Base-by-base conservation (phyloP, 768 basidiomycete genomes). In the Lactifluus hygrophoroides region DNA sequence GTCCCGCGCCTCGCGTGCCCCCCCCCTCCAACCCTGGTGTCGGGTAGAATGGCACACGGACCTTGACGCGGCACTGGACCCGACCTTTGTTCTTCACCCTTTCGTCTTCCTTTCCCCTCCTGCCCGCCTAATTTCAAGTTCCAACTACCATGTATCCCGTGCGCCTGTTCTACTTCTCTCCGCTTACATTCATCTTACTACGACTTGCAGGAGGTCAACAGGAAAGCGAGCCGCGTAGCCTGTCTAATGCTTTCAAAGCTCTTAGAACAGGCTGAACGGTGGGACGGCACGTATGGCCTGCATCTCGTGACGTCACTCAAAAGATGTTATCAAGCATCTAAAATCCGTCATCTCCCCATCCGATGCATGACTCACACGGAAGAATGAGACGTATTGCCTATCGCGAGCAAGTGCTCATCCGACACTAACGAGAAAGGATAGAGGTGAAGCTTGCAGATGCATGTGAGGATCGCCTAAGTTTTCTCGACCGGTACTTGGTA, bases 191-290 rank as follows among this genome's bases (percentile, higher is more conserved):
- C 16, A 27, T 32, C 47, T 59, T 37, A 62, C n/a, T n/a, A n/a
- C n/a, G n/a, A n/a, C 52, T 14, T 46, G 48, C 17, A 50, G 37
- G 44, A 64, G 63, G 57, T 59, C 32, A 63, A 62, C 28, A 62
- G 42, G 68, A 57, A 53, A 51, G 47, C 44, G 21, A 64, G 32
- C 30, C 61, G 61, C 61, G 34, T 46, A 25, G 77, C 81, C 62
- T 72, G 73, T 56, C 69, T 81, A 46, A 75, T 78, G 71, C 77
- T 93, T 65, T 90, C 90, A 61, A 90, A 88, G 73, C 79, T 92
- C 57, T 86, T 88, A 47, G 88, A 88, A 68, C 87, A 92, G 74
- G 89, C 91, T 35, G 90, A 91, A 70, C 86, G 91, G 52, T 91
- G 91, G 70, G 84, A 89, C 75, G 91, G 91, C 91, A 57, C 52